Evolutionary conservation across 257 asterid species (phyloP), one percentile per base, ranked within the genome.

Genomic region (Penstemon eatonii): DNA sequence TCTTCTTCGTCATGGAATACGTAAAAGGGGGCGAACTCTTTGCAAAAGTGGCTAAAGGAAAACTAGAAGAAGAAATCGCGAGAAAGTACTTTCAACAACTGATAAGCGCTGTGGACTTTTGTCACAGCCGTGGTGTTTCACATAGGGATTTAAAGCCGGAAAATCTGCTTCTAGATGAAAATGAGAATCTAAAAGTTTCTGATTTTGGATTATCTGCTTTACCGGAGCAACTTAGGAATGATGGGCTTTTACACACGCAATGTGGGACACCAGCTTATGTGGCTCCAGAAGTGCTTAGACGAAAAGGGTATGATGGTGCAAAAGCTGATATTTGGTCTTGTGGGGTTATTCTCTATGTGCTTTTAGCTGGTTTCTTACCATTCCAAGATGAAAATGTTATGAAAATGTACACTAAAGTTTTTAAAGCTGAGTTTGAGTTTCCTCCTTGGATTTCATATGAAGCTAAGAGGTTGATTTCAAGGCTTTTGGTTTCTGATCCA

Each of bases 131-230:
- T 0, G 83, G 85, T 1, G 85, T 81, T 18, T 74, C 39, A 60
- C 85, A 81, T 75, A 80, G 85, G 11, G 85, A 81, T 65, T 47
- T 81, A 52, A 81, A 81, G 70, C 83, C 83, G 42, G 86, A 81
- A 64, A 81, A 81, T 49, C 83, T 81, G 46, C 86, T 81, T 12
- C 73, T 78, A 1, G 83, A 75, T 52, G 83, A 67, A 60, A 66
- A 72, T 33, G 81, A 67, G 58, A 69, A 71, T 33, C 59, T 81
- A 59, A 78, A 78, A 41, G 70, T 81, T 6, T 77, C 83, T 5
- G 86, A 81, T 64, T 81, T 81, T 4, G 86, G 86, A 5, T 42
- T 81, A 8, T 81, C 83, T 3, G 80, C 81, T 3, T 71, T 81
- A 66, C 61, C 72, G 47, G 81, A 75, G 51, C 72, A 65, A 13